Evolutionary conservation across 2,329 filamentous ascomycete species (phyloP).

Genomic region (Talaromyces sp.): DNA sequence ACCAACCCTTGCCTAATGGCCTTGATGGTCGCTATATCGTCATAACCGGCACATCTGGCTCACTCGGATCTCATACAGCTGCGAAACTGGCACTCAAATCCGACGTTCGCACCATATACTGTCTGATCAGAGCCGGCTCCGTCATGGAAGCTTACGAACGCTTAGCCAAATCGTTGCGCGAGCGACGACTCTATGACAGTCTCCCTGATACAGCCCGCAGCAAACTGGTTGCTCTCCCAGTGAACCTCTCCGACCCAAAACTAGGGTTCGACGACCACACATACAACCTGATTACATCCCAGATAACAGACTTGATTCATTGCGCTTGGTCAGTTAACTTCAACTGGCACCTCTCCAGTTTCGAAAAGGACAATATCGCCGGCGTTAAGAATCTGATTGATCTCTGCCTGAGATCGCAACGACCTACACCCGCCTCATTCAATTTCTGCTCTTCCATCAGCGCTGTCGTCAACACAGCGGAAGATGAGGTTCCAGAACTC

Average conservation of each 20-base stretch:
- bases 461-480: constrained; percentile 37
- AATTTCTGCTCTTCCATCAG: constrained; percentile 53
- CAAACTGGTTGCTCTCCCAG: constrained; percentile 49
- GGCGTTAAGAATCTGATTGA: constrained; percentile 45
- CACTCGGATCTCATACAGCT: constrained; percentile 59
- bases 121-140: constrained; percentile 52
- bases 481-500: constrained; percentile 34
- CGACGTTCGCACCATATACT: constrained; percentile 49
- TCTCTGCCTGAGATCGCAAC: constrained; percentile 33
- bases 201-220: constrained; percentile 21
- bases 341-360: constrained; percentile 53
- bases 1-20: constrained; percentile 23
- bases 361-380: constrained; percentile 52
- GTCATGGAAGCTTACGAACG: constrained; percentile 42
- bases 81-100: constrained; percentile 37
- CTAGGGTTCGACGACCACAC: constrained; percentile 46
- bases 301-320: constrained; percentile 49
- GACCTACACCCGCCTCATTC: constrained; percentile 37
- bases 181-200: constrained; percentile 32
- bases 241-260: constrained; percentile 44
- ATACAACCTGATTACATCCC: not conserved
- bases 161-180: constrained; percentile 43
- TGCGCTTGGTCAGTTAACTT: constrained; percentile 66
- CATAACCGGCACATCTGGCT: constrained; percentile 63
- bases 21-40: constrained; percentile 34